Evolutionary conservation across 768 basidiomycete species (phyloP).

Genomic region (Leucogyrophana mollusca): DNA sequence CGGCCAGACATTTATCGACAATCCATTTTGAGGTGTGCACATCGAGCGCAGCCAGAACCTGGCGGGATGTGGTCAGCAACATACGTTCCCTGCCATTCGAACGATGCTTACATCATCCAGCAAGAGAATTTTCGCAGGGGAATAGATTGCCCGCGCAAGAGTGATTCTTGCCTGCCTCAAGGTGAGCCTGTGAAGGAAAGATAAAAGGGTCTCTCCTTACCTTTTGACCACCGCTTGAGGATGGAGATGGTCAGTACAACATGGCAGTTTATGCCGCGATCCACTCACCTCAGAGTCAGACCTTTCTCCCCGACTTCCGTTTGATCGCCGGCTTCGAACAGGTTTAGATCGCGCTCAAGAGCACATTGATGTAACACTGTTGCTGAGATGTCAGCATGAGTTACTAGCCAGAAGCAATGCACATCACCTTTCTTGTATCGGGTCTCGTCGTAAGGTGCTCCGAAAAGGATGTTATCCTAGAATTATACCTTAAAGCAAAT

Average conservation of each 20-base stretch:
- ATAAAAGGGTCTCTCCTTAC: slow-evolving; percentile 29
- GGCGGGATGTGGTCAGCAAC: background rate
- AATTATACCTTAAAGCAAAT: background rate
- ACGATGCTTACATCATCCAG: slow-evolving; percentile 58
- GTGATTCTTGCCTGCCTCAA: slow-evolving; percentile 44
- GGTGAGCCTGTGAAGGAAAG: background rate
- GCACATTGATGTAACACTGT: slow-evolving; percentile 36
- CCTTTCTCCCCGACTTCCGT: slow-evolving; percentile 75
- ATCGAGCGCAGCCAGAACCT: slow-evolving; percentile 56
- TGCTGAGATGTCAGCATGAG: too few relatives aligned
- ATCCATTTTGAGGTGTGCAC: slow-evolving; percentile 50
- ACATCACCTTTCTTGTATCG: slow-evolving; percentile 41
- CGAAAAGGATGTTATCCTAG: slow-evolving; percentile 46
- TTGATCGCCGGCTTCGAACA: slow-evolving; percentile 56
- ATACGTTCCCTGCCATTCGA: background rate
- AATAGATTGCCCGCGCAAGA: slow-evolving; percentile 57
- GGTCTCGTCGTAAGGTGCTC: slow-evolving; percentile 35
- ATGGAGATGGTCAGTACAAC: background rate
- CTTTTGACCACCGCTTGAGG: slow-evolving; percentile 51
- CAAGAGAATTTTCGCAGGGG: slow-evolving; percentile 57
- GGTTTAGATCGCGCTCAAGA: slow-evolving; percentile 39
- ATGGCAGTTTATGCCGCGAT: background rate
- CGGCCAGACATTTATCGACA: slow-evolving; percentile 42
- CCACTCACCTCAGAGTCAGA: slow-evolving; percentile 41
- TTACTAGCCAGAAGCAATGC: too few relatives aligned